Conservation (phyloP, 331 rosid genomes). For the Erythrophleum ivorense region DNA sequence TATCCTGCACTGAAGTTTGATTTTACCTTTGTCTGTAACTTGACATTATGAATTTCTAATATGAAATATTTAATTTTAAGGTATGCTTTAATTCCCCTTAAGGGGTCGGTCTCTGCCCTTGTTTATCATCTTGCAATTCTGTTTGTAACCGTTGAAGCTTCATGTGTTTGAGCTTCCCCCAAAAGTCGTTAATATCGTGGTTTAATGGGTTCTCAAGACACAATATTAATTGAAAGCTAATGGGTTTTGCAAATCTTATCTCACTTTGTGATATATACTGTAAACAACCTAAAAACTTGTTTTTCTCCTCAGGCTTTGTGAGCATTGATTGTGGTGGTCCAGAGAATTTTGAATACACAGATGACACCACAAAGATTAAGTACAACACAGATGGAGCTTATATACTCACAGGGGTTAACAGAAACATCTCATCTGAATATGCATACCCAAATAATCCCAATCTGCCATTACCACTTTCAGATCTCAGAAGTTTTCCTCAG, state of each 20-base stretch:
- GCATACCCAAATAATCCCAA: constrained; percentile 55
- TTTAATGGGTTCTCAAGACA: neutral
- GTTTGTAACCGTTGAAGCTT: neutral
- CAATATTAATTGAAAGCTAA: neutral
- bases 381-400: constrained; percentile 54
- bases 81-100: neutral
- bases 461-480: constrained; percentile 59
- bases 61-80: constrained; percentile 7
- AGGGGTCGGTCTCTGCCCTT: neutral
- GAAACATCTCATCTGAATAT: constrained; percentile 57
- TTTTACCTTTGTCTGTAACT: constrained; percentile 14
- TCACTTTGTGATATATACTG: constrained; percentile 2
- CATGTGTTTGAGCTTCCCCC: neutral
- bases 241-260: neutral
- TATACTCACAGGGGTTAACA: constrained; percentile 55
- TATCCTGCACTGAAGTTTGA: neutral
- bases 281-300: neutral
- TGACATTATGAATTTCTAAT: neutral
- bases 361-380: constrained; percentile 43
- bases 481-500: constrained; percentile 63
- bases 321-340: constrained; percentile 75
- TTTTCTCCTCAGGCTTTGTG: constrained; percentile 57
- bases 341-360: constrained; percentile 52
- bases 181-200: neutral
- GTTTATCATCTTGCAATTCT: neutral